phyloP scores from a whole-genome alignment of 805 yeast species.

The Metschnikowia lunata region DNA sequence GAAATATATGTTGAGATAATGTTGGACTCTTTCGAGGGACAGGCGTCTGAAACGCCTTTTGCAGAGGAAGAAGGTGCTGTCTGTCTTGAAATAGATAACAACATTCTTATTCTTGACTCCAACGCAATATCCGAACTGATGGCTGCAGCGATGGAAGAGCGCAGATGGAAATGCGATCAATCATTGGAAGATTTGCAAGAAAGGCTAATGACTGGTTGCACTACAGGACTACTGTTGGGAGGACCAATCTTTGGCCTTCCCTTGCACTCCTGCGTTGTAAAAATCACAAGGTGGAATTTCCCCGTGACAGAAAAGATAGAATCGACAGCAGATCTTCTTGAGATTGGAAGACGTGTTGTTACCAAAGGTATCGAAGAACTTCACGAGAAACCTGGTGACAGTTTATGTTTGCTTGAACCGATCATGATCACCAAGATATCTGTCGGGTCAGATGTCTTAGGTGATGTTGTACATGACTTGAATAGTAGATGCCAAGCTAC shows the following conservation, averaged over 20 bases:
- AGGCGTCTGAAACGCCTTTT: constrained; percentile 25
- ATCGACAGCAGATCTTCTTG: constrained; percentile 36
- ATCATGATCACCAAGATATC: constrained; percentile 71
- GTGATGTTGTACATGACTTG: constrained; percentile 80
- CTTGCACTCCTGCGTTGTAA: constrained; percentile 56
- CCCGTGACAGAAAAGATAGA: constrained; percentile 45
- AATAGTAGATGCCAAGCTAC: constrained; percentile 73
- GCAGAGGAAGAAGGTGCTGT: constrained; percentile 40
- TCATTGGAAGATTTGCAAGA: constrained; percentile 49
- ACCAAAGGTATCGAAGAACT: constrained; percentile 19
- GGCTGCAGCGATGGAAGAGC: constrained; percentile 23
- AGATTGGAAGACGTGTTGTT: constrained; percentile 39
- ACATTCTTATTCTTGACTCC: constrained; percentile 37
- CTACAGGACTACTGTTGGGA: constrained; percentile 62
- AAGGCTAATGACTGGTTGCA: constrained; percentile 52
- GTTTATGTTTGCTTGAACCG: constrained; percentile 74
- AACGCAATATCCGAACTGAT: constrained; percentile 25
- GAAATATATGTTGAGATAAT: constrained; percentile 22
- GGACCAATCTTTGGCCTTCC: constrained; percentile 56
- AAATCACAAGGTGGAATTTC: constrained; percentile 48
- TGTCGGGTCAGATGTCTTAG: constrained; percentile 68
- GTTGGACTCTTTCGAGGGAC: constrained; percentile 38
- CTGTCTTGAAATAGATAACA: constrained; percentile 44
- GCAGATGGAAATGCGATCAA: constrained; percentile 48
- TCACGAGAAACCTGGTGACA: constrained; percentile 14